phyloP scores from a whole-genome alignment of 371 early-diverging fungal genomes.

The Rhizopus delemar region DNA sequence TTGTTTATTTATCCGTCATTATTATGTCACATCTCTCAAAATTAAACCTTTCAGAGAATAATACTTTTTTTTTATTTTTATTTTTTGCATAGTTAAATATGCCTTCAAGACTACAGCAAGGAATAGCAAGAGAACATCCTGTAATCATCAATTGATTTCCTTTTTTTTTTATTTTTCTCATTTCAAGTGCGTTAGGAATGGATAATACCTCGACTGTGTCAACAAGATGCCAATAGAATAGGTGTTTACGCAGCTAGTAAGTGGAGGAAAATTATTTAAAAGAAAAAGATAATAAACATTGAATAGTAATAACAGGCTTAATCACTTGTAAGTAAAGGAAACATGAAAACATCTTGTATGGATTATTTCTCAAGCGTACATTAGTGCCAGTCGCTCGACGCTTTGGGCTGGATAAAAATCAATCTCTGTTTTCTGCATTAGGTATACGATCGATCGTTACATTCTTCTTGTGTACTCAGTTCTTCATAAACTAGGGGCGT shows the following conservation, averaged over 20 bases:
- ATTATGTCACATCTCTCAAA: too few species aligned
- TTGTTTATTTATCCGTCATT: too few species aligned
- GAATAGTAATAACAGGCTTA: constrained; percentile 12
- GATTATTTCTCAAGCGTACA: background rate
- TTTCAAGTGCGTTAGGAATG: constrained; percentile 17
- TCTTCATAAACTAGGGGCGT: constrained; percentile 7
- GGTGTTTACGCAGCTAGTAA: constrained; percentile 26
- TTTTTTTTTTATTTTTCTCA: background rate
- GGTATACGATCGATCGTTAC: constrained; percentile 2
- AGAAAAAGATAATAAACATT: background rate
- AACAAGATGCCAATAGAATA: constrained; percentile 25
- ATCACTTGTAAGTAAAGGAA: constrained; percentile 15
- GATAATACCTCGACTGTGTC: constrained; percentile 24
- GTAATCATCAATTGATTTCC: background rate
- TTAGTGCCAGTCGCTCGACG: constrained; percentile 22
- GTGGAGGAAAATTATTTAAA: background rate
- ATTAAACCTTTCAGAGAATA: too few species aligned
- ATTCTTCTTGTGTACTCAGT: background rate
- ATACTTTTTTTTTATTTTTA: too few species aligned
- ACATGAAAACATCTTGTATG: background rate
- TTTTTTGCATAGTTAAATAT: too few species aligned
- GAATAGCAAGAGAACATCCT: background rate
- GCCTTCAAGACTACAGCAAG: background rate
- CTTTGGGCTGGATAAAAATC: constrained; percentile 21
- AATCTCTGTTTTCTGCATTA: constrained; percentile 20